Evolutionary conservation across 805 yeast species (phyloP), one percentile per base, ranked within the genome.

Genomic region (Metschnikowia proteae): DNA sequence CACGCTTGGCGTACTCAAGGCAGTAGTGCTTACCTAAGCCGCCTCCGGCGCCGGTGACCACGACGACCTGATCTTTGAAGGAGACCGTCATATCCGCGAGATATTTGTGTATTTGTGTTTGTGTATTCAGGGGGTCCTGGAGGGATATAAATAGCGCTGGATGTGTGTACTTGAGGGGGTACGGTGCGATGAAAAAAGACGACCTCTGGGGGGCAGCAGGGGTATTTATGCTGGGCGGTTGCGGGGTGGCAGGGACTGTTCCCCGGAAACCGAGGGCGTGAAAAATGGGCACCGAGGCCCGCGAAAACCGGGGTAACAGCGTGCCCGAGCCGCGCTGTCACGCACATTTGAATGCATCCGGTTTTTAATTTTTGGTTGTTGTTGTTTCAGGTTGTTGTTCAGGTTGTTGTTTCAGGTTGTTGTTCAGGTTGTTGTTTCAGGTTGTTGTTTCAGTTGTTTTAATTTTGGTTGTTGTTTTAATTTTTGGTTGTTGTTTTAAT

Each of bases 31-130:
- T 86, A 25, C 99, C 99, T 39, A 92, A 78, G 17, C 98, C 99
- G 58, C 97, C 98, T 55, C 99, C 99, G 42, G 97, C 94, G 31
- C 99, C 99, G 43, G 97, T 92, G 64, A 92, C 83, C 49, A 92
- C 82, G 31, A 92, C 97, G 38, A 92, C 97, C 66, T 86, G 84
- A 59, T 83, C 89, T 60, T 88, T 85, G 62, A 84, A 88, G 33
- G 73, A 66, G 17, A 57, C 38, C 4, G 60, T 43, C 60, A 57
- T 57, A 10, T n/a, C 45, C 39, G 11, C 11, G 26, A 8, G 46
- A 30, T 56, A 9, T 9, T 44, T 40, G 17, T 32, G 25, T 4
- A 37, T 26, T 22, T 22, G 17, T 13, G 29, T 36, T 22, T 36
- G 9, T 23, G 11, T 22, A 8, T 22, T 6, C 3, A 5, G 33